Base-by-base conservation (phyloP, 495 filamentous ascomycete species). In the Penicillium fimorum region DNA sequence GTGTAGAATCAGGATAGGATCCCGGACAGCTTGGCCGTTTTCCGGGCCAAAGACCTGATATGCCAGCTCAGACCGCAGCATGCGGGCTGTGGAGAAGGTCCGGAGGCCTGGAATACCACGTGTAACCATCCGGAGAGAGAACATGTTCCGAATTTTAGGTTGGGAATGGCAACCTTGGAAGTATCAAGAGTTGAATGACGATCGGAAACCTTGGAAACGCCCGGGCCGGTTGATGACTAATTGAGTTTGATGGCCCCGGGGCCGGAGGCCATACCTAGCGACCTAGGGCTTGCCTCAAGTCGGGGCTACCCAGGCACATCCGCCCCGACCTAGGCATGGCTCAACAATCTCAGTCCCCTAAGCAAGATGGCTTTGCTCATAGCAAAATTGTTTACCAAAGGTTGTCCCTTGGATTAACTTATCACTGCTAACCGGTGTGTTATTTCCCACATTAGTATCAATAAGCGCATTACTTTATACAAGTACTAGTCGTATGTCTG, bases 1-100 rank as follows among this genome's bases (percentile, higher is more conserved):
- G 70, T 98, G 94, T 71, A 97, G 82, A 58, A 98, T 84, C 60
- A 98, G 72, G 55, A 98, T 88, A 1, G 94, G 91, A 44, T 81
- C 80, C 18, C 68, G 67, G 35, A 55, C 62, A 37, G 59, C 57
- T 38, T 74, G 60, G 49, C 66, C 70, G 17, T 61, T 68, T 50
- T 76, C 71, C 1, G 75, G 75, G 1, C 71, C 72, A 50, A 70
- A 75, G 29, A 76, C 71, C 53, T 78, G 73, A 55, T 70, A 78
- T 4, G 74, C 65, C 32, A 78, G 65, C 47, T 77, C 71, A 10
- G 62, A 50, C 6, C 59, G 65, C 32, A 63, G 56, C 7, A 63
- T 56, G 0, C 62, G 62, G 5, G 69, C 63, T 24, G 74, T 73
- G 5, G 76, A 78, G 55, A 78, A 77, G 9, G 65, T 47, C 2